Base-by-base conservation (phyloP, 805 yeast species). In the Candida argentea region DNA sequence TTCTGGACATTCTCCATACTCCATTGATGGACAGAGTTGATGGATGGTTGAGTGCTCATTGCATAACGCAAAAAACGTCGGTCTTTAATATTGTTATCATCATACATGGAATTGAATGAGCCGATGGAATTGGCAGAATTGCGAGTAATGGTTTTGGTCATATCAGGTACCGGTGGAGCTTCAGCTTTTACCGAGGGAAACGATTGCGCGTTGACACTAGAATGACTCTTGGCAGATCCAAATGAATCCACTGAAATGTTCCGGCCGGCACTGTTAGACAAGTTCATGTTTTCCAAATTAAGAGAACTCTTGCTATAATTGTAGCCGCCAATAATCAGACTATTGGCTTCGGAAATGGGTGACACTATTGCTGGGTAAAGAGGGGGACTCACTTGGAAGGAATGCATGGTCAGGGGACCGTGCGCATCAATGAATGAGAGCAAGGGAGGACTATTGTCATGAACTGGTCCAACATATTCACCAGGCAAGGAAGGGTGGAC, bases 1-100 rank as follows among this genome's bases (percentile, higher is more conserved):
- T 56, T 47, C 0, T 64, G 34, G 1, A 85, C 87, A 29, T 80
- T 62, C n/a, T 66, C 72, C 37, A 69, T 55, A 2, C 77, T 72
- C 95, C 95, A 85, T 33, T 72, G 76, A 5, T 61, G 64, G 30
- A 62, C 61, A 11, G 26, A 27, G 18, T 28, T 35, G 13, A 30
- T 16, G 14, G 15, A 22, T 6, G 53, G 38, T 30, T 50, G 62
- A 1, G 57, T 55, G 24, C 48, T 55, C 64, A 60, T 60, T 14
- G 62, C 66, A 38, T 61, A 61, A 20, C 63, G 40, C 15, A 57
- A 57, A 38, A 61, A 61, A 24, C 68, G 38, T 40, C 56, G 57
- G 34, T 56, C 61, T 36, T 54, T 58, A 31, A 50, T 53, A 14
- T 43, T 42, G 19, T 43, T 46, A 21, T 50, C 47, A 11, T 44